These are phyloP conservation scores for Trypanosoma boissoni DNA, from an alignment of 208 protist species.

Conservation along the genomic window DNA sequence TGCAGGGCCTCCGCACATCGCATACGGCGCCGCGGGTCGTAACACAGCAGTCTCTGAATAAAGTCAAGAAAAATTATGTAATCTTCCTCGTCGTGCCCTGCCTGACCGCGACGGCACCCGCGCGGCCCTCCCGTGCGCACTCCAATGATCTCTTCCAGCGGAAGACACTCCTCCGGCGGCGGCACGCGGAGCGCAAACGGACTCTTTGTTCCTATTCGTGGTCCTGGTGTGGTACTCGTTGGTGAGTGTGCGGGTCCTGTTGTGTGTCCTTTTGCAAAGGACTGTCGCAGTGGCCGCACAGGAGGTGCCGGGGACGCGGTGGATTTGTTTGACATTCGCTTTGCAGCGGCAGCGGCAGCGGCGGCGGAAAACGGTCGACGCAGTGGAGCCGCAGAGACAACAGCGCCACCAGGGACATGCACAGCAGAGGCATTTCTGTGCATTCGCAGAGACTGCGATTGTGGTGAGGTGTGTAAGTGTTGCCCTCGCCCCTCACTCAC, in stretches of 20 bases:
- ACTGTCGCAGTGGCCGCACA: constrained; percentile 1
- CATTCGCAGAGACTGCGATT: too few species aligned
- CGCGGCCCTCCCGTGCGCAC: constrained; percentile 75
- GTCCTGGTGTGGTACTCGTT: neutral
- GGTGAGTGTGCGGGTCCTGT: too few species aligned
- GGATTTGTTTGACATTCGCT: too few species aligned
- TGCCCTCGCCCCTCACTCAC: too few species aligned
- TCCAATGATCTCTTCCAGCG: constrained; percentile 60
- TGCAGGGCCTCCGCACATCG: constrained; percentile 60
- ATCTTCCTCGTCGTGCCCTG: constrained; percentile 55
- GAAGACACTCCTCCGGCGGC: constrained; percentile 21
- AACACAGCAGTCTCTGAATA: constrained; percentile 62
- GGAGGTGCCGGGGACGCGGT: too few species aligned
- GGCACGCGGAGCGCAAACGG: constrained; percentile 23
- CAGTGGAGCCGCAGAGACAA: too few species aligned
- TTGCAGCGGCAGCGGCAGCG: too few species aligned
- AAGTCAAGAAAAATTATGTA: constrained; percentile 84
- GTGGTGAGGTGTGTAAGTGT: too few species aligned
- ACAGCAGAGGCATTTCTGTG: too few species aligned
- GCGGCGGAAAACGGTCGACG: too few species aligned
- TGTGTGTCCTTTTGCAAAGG: neutral
- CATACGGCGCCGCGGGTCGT: constrained; percentile 75
- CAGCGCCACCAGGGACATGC: too few species aligned
- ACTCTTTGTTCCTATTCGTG: constrained; percentile 22
- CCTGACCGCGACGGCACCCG: constrained; percentile 69